Conservation (phyloP, 306 rosid species). For the Cajanus cajan region DNA sequence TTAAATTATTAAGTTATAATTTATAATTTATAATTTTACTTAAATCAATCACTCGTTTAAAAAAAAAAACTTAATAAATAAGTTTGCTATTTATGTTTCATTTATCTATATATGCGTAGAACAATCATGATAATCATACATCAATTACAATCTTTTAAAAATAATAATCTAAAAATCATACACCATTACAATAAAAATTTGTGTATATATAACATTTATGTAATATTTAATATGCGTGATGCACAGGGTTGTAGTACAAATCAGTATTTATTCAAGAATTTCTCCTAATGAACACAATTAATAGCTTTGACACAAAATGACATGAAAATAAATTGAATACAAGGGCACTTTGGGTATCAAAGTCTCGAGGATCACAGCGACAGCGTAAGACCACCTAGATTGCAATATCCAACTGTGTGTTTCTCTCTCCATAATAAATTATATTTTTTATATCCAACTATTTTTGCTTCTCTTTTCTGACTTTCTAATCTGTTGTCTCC, state of each 20-base stretch:
- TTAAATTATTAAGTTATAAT: no score
- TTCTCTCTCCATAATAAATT: background rate
- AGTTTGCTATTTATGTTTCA: no score
- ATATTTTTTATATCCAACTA: background rate
- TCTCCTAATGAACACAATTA: background rate
- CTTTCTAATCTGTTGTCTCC: constrained; percentile 38
- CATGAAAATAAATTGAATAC: background rate
- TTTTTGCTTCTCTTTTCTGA: constrained; percentile 39
- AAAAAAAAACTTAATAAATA: no score
- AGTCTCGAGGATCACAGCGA: constrained; percentile 7
- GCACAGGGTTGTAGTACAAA: background rate
- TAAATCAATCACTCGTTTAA: no score
- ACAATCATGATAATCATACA: no score
- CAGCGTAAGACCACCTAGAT: constrained; percentile 45
- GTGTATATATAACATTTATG: background rate
- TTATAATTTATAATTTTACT: no score
- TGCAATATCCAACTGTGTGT: constrained; percentile 47
- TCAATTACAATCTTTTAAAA: no score
- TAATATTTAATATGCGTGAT: background rate
- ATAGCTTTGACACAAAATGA: background rate
- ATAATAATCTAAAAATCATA: no score
- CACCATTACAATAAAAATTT: background rate
- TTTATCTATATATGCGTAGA: no score
- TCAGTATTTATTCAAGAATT: background rate
- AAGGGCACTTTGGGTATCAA: constrained; percentile 13